These are phyloP conservation scores for Avicennia marina DNA, from an alignment of 257 asterid genomes.

Conservation along the genomic window DNA sequence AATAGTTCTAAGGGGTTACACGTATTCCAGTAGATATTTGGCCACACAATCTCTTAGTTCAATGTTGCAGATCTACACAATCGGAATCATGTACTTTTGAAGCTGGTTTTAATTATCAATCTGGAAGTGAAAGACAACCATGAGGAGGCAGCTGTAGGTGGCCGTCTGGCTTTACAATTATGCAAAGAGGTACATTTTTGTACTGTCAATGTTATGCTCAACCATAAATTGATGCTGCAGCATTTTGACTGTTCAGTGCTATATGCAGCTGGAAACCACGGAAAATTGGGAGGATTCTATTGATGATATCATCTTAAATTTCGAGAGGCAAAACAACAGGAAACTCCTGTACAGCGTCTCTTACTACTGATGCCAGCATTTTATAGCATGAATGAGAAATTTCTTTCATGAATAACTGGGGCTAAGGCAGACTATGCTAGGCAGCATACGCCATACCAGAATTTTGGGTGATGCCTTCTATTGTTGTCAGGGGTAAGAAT, in stretches of 20 bases:
- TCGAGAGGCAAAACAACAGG: conserved; percentile 72
- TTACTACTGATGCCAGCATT: conserved; percentile 41
- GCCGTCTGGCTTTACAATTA: conserved; percentile 71
- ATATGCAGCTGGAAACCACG: conserved; percentile 56
- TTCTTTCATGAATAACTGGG: not conserved
- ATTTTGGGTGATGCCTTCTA: too few species aligned
- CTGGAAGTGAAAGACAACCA: conserved; percentile 98
- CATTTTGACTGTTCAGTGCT: conserved; percentile 2
- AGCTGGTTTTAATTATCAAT: conserved; percentile 80
- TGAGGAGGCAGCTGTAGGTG: conserved; percentile 97
- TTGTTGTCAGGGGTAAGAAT: not conserved
- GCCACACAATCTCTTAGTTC: too few species aligned
- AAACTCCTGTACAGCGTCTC: conserved; percentile 74
- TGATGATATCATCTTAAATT: conserved; percentile 62
- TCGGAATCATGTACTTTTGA: conserved; percentile 63
- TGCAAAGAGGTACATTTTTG: conserved; percentile 67
- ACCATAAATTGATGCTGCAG: not conserved
- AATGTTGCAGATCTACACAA: conserved; percentile 83
- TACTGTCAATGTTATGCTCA: not conserved
- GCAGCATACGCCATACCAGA: too few species aligned
- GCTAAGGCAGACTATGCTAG: not conserved
- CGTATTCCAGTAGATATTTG: not conserved
- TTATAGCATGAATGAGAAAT: not conserved
- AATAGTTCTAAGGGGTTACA: too few species aligned
- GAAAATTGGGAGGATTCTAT: conserved; percentile 79